Evolutionary conservation across 768 basidiomycete species (phyloP).

Genomic region (Ramaria sp.): DNA sequence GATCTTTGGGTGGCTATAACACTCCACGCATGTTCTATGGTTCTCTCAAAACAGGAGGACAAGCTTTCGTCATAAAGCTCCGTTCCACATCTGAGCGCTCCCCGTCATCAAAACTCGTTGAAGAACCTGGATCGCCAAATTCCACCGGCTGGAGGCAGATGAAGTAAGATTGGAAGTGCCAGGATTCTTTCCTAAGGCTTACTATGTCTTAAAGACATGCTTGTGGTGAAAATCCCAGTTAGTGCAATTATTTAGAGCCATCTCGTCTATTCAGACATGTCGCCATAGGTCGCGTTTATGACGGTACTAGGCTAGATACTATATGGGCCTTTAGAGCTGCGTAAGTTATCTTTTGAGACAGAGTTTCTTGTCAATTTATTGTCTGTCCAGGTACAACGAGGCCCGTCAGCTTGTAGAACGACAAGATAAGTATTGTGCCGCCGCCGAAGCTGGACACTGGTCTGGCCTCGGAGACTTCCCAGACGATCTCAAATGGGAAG

Average conservation of each 20-base stretch:
- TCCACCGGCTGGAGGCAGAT: conserved; percentile 64
- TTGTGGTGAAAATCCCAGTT: conserved; percentile 19
- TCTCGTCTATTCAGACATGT: conserved; percentile 43
- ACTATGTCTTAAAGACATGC: conserved; percentile 16
- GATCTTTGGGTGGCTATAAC: conserved; percentile 17
- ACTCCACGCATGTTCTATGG: conserved; percentile 17
- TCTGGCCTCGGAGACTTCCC: conserved; percentile 37
- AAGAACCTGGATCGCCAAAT: conserved; percentile 45
- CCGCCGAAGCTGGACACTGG: conserved; percentile 38
- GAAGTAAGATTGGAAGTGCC: conserved; percentile 35
- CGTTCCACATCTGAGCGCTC: conserved; percentile 61
- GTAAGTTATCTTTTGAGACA: conserved; percentile 22
- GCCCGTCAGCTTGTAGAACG: conserved; percentile 53
- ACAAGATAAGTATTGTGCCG: conserved; percentile 59
- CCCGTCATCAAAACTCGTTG: conserved; percentile 63
- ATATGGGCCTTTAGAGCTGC: conserved; percentile 58
- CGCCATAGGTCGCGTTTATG: conserved; percentile 21
- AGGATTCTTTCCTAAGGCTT: background rate
- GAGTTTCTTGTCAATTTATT: background rate
- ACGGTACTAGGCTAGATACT: conserved; percentile 47
- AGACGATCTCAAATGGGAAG: conserved; percentile 24
- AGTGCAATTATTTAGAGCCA: conserved; percentile 18
- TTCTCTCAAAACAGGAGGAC: conserved; percentile 41
- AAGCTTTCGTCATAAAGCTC: conserved; percentile 71
- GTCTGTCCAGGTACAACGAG: conserved; percentile 37